These are phyloP conservation scores for Sporothrix humicola DNA, from an alignment of 2,329 filamentous ascomycete genomes.

Conservation along the genomic window DNA sequence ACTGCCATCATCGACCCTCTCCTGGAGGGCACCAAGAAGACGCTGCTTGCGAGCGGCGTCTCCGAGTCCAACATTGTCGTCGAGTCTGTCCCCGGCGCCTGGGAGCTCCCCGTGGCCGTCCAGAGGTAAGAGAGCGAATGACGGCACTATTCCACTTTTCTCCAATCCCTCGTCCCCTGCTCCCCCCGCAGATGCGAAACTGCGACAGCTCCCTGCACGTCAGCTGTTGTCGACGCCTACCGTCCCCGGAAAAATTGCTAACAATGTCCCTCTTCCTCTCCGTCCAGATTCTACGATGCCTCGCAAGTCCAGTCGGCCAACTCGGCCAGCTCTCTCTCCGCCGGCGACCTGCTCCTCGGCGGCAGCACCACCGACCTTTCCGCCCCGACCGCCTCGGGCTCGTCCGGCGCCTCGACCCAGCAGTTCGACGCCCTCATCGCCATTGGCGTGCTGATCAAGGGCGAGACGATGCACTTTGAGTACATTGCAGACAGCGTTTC, in stretches of 20 bases:
- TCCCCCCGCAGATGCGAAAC: conserved; percentile 2
- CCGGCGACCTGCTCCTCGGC: conserved; percentile 74
- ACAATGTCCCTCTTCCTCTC: conserved; percentile 16
- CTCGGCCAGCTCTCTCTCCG: conserved; percentile 64
- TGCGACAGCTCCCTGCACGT: neutral
- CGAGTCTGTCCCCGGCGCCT: conserved; percentile 89
- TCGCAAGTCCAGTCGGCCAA: conserved; percentile 82
- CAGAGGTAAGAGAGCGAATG: conserved; percentile 66
- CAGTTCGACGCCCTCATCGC: conserved; percentile 95
- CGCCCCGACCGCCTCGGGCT: conserved; percentile 60
- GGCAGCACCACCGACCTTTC: conserved; percentile 75
- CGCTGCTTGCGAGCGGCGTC: conserved; percentile 79
- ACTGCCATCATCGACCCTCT: conserved; percentile 83
- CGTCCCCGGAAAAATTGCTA: neutral
- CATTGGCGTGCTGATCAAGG: conserved; percentile 96
- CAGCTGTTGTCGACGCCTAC: neutral
- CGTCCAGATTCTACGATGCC: conserved; percentile 74
- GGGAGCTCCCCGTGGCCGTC: conserved; percentile 90
- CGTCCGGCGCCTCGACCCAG: conserved; percentile 52
- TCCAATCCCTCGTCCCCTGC: neutral
- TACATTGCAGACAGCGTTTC: conserved; percentile 93
- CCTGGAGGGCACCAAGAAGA: conserved; percentile 77
- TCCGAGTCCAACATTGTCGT: conserved; percentile 85
- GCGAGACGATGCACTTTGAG: conserved; percentile 99
- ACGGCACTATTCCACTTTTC: conserved; percentile 27